Base-by-base conservation (phyloP, 805 yeast species). In the Phaffomyces thermotolerans region DNA sequence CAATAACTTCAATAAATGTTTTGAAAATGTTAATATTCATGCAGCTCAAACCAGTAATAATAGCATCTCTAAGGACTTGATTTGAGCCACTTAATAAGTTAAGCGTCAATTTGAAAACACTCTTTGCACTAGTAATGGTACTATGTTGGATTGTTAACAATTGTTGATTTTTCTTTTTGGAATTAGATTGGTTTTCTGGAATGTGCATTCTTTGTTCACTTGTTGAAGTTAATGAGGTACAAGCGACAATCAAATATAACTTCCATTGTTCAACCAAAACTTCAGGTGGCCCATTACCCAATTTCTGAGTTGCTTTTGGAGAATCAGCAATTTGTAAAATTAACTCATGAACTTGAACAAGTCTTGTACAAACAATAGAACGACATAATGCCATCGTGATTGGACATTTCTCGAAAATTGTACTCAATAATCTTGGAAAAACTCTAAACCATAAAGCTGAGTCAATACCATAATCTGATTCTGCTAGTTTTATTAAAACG, bases 391-490 rank as follows among this genome's bases (percentile, higher is more conserved):
- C 99, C 62, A 91, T 88, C 0, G 96, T 91, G 58, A 91, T 81
- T 0, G 99, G 98, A 56, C 95, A 89, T 39, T 72, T 73, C 47
- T 79, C 85, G 48, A 86, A 88, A 46, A 93, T 78, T 1, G 78
- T 69, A 30, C 75, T 79, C 35, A 93, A 64, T 3, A 93, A 66
- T 32, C 74, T 75, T 2, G 97, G 97, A 54, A 85, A 89, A 1
- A 83, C 75, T 48, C 95, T 75, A 54, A 91, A 83, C 99, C 99
- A 93, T n/a, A 93, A 67, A 0, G 98, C 95, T 1, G 95, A 81
- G 64, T 93, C 99, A 9, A 93, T 90, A 2, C 98, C 97, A 56
- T 90, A 85, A 46, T 84, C 95, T 2, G 95, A 84, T 51, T 87
- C 96, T 0, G 96, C 96, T 7, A 93, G 66, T 40, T 79, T 74